phyloP scores from a whole-genome alignment of 176 grass and related monocot species.

The Puya raimondii region DNA sequence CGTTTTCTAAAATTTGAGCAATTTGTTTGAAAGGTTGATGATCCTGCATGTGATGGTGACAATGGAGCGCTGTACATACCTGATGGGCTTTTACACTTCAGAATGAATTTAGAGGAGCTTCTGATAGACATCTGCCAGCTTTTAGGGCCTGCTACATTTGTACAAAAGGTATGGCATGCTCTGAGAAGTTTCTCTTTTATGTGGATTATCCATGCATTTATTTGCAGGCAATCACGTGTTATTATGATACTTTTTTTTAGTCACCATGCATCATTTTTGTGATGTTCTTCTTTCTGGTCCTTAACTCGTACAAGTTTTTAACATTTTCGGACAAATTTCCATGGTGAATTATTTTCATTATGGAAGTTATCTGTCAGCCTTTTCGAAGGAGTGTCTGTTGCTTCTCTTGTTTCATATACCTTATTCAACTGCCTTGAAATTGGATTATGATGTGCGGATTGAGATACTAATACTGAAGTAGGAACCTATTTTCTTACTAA shows the following conservation, averaged over 20 bases:
- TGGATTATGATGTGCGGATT: too few species aligned
- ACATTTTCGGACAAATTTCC: too few species aligned
- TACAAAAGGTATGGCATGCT: conserved; percentile 49
- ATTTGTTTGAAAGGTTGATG: conserved; percentile 28
- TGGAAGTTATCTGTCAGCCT: too few species aligned
- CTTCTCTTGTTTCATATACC: too few species aligned
- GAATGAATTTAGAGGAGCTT: conserved; percentile 88
- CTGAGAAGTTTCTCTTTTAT: conserved; percentile 2
- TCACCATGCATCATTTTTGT: neutral
- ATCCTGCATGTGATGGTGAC: conserved; percentile 24
- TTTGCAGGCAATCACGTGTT: neutral
- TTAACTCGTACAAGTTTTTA: too few species aligned
- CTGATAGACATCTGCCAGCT: conserved; percentile 89
- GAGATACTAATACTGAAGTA: too few species aligned
- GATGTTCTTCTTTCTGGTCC: neutral
- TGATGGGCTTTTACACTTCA: conserved; percentile 65
- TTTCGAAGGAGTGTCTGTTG: too few species aligned
- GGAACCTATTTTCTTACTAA: too few species aligned
- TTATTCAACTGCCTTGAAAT: too few species aligned
- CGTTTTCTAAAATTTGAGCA: neutral
- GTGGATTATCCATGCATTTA: conserved; percentile 1
- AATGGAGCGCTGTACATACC: conserved; percentile 47
- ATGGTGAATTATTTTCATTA: too few species aligned
- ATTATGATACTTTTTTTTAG: neutral
- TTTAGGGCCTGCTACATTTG: conserved; percentile 50